Conservation (phyloP, 2,329 filamentous ascomycete species). For the Coleophoma crateriformis region DNA sequence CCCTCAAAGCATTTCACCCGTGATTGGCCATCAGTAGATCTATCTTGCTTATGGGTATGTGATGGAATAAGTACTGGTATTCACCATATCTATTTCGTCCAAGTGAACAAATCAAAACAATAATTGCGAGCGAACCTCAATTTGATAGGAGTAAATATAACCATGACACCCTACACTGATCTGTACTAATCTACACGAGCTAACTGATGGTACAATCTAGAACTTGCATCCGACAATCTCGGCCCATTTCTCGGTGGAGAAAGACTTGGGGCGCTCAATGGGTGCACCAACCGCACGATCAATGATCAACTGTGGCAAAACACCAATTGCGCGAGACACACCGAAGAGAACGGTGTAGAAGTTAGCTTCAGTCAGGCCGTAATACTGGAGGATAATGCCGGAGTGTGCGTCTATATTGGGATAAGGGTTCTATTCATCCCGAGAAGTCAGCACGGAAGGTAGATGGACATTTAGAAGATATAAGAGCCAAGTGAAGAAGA, state of each 20-base stretch:
- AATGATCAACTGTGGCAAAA: slow-evolving; percentile 98
- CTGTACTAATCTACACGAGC: not conserved
- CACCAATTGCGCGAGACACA: slow-evolving; percentile 96
- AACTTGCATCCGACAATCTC: slow-evolving; percentile 88
- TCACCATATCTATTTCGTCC: no score
- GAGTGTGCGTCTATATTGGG: slow-evolving; percentile 99
- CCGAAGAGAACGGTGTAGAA: slow-evolving; percentile 99
- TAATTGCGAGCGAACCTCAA: no score
- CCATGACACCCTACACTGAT: not conserved
- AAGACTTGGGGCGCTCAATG: slow-evolving; percentile 98
- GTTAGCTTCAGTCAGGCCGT: slow-evolving; percentile 96
- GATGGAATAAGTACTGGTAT: no score
- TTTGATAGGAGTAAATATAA: no score
- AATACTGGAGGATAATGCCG: slow-evolving; percentile 98
- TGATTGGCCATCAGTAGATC: no score
- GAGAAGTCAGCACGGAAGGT: slow-evolving; percentile 36
- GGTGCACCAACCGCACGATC: slow-evolving; percentile 95
- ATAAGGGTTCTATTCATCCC: slow-evolving; percentile 65
- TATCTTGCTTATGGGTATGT: no score
- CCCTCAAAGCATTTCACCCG: no score
- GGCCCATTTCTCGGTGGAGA: slow-evolving; percentile 94
- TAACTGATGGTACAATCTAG: slow-evolving; percentile 38
- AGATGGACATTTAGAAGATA: not conserved
- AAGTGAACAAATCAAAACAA: no score
- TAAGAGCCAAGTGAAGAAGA: slow-evolving; percentile 47